Base-by-base conservation (phyloP, 2,329 filamentous ascomycete species). In the Alternaria consortialis region DNA sequence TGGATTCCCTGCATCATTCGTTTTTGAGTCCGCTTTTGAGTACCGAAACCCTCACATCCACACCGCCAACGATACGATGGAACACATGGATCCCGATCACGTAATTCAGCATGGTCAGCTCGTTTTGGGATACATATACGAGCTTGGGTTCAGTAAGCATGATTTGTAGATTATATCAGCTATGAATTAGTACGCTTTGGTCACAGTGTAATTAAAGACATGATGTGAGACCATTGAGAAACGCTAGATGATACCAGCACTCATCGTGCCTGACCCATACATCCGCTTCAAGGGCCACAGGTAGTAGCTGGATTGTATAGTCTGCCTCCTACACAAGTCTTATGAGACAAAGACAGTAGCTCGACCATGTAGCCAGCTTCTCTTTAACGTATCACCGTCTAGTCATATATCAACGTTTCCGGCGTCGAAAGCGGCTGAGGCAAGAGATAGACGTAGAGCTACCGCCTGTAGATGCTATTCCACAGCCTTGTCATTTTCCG, bases 41-140 rank as follows among this genome's bases (percentile, higher is more conserved):
- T 79, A 81, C 65, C 77, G 74, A 5, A 86, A 90, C 72, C 83
- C 86, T 65, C 84, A 88, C 63, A 91, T 92, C 60, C 90, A 92
- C 74, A 86, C 85, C 32, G 86, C 86, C 0, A 85, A 90, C 17
- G 90, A 92, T 75, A 83, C 83, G 63, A 87, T 92, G 64, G 86
- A 90, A 71, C 88, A 87, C 60, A 80, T 92, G 32, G 89, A 88
- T 67, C 95, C 94, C 74, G 87, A 92, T 74, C 93, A 97, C 78
- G 96, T 97, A 91, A 83, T 94, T 37, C 88, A 97, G 81, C 93
- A 97, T 79, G 91, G 91, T 23, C 90, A 88, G 77, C 86, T 97
- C 85, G 94, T 91, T 1, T 82, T 96, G 29, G 91, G 90, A 2
- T 85, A 95, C 66, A 91, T 89, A 7, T 94, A 93, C 72, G 92